Conservation (phyloP, 148 eudicot genomes). For the Beta vulgaris region DNA sequence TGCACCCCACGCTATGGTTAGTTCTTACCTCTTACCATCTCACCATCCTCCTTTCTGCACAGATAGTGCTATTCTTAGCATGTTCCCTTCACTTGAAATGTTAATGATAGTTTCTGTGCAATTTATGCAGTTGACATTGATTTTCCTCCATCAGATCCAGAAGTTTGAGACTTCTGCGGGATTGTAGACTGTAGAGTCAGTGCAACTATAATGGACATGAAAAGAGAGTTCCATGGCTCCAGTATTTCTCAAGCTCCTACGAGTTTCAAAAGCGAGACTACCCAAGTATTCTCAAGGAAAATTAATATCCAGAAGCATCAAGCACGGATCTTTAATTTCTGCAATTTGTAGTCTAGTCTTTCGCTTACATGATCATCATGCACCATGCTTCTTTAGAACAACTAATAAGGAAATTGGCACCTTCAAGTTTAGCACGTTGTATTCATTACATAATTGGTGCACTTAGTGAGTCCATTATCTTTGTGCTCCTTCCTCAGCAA, state of each 20-base stretch:
- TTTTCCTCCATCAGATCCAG: conserved; percentile 86
- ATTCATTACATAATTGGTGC: too few relatives aligned
- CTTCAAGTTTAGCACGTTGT: not conserved
- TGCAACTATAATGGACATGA: not conserved
- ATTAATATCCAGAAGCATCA: not conserved
- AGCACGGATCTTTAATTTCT: not conserved
- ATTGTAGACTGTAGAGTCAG: conserved; percentile 29
- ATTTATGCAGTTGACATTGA: conserved; percentile 77
- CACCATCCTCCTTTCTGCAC: not conserved
- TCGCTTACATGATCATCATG: not conserved
- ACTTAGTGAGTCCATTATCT: not conserved
- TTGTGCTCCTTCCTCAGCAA: not conserved
- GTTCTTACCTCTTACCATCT: conserved; percentile 11
- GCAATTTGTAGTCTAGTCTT: not conserved
- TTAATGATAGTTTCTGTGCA: not conserved
- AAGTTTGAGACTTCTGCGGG: conserved; percentile 64
- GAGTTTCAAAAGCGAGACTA: not conserved
- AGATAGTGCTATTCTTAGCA: not conserved
- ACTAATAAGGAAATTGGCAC: not conserved
- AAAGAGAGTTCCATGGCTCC: not conserved
- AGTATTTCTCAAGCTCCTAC: not conserved
- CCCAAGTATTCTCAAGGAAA: not conserved
- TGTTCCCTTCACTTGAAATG: not conserved
- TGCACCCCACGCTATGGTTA: conserved; percentile 96
- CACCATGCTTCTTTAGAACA: not conserved